Conservation (phyloP, 2,329 filamentous ascomycete species). For the Didymella sp. region DNA sequence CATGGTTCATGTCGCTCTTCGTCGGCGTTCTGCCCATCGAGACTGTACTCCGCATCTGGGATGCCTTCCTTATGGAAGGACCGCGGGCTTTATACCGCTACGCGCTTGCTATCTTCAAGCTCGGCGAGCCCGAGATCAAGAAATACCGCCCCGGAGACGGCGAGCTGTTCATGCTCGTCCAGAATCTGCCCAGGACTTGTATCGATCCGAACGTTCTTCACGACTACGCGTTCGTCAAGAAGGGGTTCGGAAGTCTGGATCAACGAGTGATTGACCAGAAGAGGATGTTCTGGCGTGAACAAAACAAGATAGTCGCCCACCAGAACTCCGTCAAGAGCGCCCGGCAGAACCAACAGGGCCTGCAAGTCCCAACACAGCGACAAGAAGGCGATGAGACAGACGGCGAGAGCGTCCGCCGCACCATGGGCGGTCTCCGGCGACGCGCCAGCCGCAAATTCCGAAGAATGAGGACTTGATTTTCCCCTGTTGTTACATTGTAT, state of each 20-base stretch:
- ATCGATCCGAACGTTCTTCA: constrained; percentile 83
- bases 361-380: constrained; percentile 7
- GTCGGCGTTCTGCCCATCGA: constrained; percentile 93
- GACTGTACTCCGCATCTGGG: constrained; percentile 90
- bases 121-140: constrained; percentile 77
- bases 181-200: constrained; percentile 80
- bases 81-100: constrained; percentile 93
- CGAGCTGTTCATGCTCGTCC: constrained; percentile 95
- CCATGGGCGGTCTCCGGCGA: constrained; percentile 32
- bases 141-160: constrained; percentile 81
- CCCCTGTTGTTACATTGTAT: not conserved
- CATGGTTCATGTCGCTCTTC: constrained; percentile 98
- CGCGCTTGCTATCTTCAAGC: constrained; percentile 88
- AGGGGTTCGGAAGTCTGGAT: constrained; percentile 81
- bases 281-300: constrained; percentile 54
- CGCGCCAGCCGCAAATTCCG: constrained; percentile 36
- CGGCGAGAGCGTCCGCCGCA: constrained; percentile 29
- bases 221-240: constrained; percentile 81
- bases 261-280: constrained; percentile 82
- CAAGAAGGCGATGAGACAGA: constrained; percentile 30
- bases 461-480: constrained; percentile 25
- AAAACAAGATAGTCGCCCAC: constrained; percentile 36
- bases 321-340: constrained; percentile 32
- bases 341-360: constrained; percentile 12
- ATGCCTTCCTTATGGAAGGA: constrained; percentile 94